Conservation (phyloP, 805 yeast species). For the Myxozyma neotropica region DNA sequence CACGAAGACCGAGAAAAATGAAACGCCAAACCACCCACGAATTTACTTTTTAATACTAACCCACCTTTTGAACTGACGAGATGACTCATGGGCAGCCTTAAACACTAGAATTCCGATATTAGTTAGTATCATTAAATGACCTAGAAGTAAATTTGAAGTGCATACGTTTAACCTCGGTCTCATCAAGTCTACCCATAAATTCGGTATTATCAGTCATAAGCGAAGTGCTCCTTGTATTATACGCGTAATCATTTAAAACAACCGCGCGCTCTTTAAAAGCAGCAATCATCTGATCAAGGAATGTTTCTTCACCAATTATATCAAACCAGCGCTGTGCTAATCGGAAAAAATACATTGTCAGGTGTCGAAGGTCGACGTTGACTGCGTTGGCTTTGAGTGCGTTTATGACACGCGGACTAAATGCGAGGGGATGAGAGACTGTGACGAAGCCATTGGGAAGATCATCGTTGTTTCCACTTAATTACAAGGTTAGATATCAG, state of each 20-base stretch:
- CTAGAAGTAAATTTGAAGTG: neutral
- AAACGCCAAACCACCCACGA: neutral
- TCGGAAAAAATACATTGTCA: conserved; percentile 67
- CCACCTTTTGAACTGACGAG: conserved; percentile 30
- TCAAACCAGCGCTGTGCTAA: conserved; percentile 77
- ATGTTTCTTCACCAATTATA: conserved; percentile 65
- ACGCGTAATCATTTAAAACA: conserved; percentile 71
- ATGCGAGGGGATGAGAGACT: conserved; percentile 69
- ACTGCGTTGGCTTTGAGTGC: conserved; percentile 76
- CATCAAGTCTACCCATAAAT: conserved; percentile 71
- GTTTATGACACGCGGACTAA: conserved; percentile 66
- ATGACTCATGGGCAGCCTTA: conserved; percentile 28
- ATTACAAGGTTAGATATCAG: too few relatives aligned
- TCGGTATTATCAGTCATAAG: conserved; percentile 51
- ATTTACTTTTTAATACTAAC: conserved; percentile 22
- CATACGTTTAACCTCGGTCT: conserved; percentile 60
- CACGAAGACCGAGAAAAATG: neutral
- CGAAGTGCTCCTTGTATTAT: conserved; percentile 46
- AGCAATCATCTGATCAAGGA: conserved; percentile 52
- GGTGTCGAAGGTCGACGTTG: conserved; percentile 65
- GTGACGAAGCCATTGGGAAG: conserved; percentile 52
- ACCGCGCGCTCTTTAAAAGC: conserved; percentile 67
- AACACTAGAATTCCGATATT: conserved; percentile 10
- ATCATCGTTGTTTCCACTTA: conserved; percentile 45
- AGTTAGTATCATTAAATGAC: neutral